Base-by-base conservation (phyloP, 2,329 filamentous ascomycete genomes). In the Apiospora pterosperma region DNA sequence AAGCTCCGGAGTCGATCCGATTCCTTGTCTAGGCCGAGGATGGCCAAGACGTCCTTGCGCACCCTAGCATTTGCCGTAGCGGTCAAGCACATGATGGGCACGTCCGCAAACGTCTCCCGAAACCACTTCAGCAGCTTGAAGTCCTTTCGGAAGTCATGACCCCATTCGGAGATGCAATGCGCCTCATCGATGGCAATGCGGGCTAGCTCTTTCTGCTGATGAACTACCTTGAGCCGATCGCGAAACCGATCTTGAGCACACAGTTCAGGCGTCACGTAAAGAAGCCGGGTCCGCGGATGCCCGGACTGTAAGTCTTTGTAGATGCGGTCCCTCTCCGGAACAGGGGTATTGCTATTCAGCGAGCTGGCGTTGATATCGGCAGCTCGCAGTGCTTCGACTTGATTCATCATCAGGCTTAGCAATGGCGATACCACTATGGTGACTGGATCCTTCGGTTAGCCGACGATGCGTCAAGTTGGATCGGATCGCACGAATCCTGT, bases 101-200 rank as follows among this genome's bases (percentile, higher is more conserved):
- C 92, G 64, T 91, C 85, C 0, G 93, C 92, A 69, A 96, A 93
- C 6, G 88, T 88, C 60, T 88, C 84, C 70, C 92, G 90, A 80
- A 98, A 96, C 88, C 92, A 97, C 2, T 87, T 90, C 7, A 98
- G 84, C 23, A 90, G 87, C 74, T 96, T 93, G 78, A 97, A 98
- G 64, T 93, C 92, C 39, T 90, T 92, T n/a, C 95, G 90, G 75
- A 98, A 98, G 76, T 98, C 95, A 76, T 98, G 94, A 1, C 95
- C 95, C 95, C 95, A 97, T 88, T 97, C 94, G 28, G 92, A 97
- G 70, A 98, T 97, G 76, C 95, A 98, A 76, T 98, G 95, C 2
- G 95, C 95, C 79, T 98, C 95, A 73, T 98, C 95, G 64, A 98
- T 89, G 59, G 92, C 95, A 68, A 98, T 88, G 16, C 95, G 88